Base-by-base conservation (phyloP, 805 yeast genomes). In the Barnettozyma californica region DNA sequence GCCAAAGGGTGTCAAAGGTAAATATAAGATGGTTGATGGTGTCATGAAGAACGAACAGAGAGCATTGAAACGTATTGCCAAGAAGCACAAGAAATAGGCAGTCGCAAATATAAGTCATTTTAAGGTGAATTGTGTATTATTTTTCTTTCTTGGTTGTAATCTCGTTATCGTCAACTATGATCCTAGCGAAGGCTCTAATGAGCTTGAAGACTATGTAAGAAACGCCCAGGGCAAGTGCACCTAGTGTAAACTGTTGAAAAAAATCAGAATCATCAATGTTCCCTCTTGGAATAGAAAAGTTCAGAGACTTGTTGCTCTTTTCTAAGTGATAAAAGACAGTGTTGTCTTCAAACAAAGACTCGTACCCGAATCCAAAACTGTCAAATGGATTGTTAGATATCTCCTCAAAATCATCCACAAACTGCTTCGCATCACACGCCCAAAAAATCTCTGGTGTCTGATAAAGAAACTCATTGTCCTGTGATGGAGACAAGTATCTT, bases 11-110 rank as follows among this genome's bases (percentile, higher is more conserved):
- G 81, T 94, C 58, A 89, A 83, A 68, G 99, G 99, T 70, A 90
- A 88, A 67, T 94, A 94, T 74, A 94, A 88, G 84, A 94, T 94
- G 99, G 98, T 94, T 59, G 99, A 94, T 70, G 98, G 98, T 75
- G 87, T 84, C 19, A 75, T 89, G 85, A 94, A 94, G 87, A 94
- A 94, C 68, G 99, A 94, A 71, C 91, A 86, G 76, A 77, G 99
- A 57, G 97, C 98, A 13, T 74, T 92, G 63, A 83, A 79, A 63
- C 83, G 98, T 66, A 87, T 91, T 57, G 86, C 89, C 23, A 94
- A 91, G 77, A 89, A 87, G 73, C 76, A 84, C 62, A 86, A 80
- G 70, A 84, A 84, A 66, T 70, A 66, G 61, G 11, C 19, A 38
- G 9, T 21, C 9, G 8, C 2, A 3, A 19, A 37, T 21, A 37